Evolutionary conservation across 345 rosid genomes (phyloP).

Genomic region (Arabidopsis suecica): DNA sequence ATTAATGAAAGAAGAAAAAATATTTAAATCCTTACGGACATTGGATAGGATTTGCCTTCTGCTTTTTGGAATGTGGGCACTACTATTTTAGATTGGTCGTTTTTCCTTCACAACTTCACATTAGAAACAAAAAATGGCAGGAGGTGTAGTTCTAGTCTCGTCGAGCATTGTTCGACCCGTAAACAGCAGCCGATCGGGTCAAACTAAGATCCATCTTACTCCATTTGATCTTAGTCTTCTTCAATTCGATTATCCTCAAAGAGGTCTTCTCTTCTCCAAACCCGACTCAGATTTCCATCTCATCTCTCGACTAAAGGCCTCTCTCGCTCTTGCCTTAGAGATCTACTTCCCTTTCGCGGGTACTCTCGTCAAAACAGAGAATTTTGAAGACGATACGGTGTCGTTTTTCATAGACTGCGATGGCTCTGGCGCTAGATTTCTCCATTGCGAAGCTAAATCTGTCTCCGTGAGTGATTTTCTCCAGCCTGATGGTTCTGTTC

Average conservation of each 20-base stretch:
- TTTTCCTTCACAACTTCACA: neutral
- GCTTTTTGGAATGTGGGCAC: neutral
- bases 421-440: constrained; percentile 38
- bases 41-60: neutral
- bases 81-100: neutral
- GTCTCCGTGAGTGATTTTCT: constrained; percentile 43
- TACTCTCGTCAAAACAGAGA: constrained; percentile 20
- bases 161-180: constrained; percentile 25
- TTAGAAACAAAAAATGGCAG: neutral
- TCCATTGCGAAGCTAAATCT: constrained; percentile 44
- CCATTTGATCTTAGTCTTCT: constrained; percentile 36
- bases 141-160: constrained; percentile 10
- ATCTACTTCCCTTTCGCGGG: constrained; percentile 37
- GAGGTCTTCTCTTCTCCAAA: constrained; percentile 41
- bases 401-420: constrained; percentile 33
- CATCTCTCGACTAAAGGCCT: constrained; percentile 3
- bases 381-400: constrained; percentile 29
- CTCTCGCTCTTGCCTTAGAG: constrained; percentile 27
- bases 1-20: no score
- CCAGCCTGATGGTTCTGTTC: constrained; percentile 40
- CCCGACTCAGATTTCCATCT: neutral
- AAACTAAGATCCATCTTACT: constrained; percentile 35
- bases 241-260: constrained; percentile 14
- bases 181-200: neutral
- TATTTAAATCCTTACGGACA: neutral